Conservation (phyloP, 2,329 filamentous ascomycete species). For the Lachnum nothofagi region DNA sequence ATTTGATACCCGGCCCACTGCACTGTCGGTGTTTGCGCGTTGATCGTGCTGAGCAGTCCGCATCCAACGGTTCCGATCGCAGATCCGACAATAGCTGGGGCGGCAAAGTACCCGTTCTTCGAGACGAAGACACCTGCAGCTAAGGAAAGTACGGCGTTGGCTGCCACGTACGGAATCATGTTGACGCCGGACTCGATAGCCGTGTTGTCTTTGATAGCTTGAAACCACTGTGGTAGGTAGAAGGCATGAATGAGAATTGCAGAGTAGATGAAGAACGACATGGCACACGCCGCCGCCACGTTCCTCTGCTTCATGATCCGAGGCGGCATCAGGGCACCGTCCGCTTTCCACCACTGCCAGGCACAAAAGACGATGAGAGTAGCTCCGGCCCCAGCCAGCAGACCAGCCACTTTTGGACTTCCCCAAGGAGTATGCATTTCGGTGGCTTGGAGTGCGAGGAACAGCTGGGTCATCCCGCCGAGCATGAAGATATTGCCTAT, state of each 20-base stretch:
- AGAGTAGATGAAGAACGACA: slow-evolving; percentile 26
- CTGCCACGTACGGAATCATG: slow-evolving; percentile 22
- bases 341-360: slow-evolving; percentile 38
- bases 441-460: slow-evolving; percentile 44
- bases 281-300: slow-evolving; percentile 28
- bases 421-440: slow-evolving; percentile 32
- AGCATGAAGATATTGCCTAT: slow-evolving; percentile 42
- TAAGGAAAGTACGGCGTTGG: slow-evolving; percentile 30
- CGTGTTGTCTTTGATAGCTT: slow-evolving; percentile 18
- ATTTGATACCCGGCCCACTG: slow-evolving; percentile 45
- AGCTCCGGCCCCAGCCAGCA: slow-evolving; percentile 28
- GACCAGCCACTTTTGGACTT: slow-evolving; percentile 29
- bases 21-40: slow-evolving; percentile 33
- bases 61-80: slow-evolving; percentile 17
- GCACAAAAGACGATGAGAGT: slow-evolving; percentile 27
- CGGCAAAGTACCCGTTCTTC: slow-evolving; percentile 32
- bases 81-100: slow-evolving; percentile 20
- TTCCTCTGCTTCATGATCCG: slow-evolving; percentile 35
- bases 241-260: slow-evolving; percentile 33
- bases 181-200: slow-evolving; percentile 22
- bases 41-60: slow-evolving; percentile 34
- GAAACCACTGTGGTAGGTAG: slow-evolving; percentile 28
- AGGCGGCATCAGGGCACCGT: slow-evolving; percentile 45
- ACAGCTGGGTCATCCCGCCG: slow-evolving; percentile 34
- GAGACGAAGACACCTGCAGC: slow-evolving; percentile 30